These are phyloP conservation scores for Pleurotus tuber-regium DNA, from an alignment of 768 basidiomycete genomes.

Conservation along the genomic window DNA sequence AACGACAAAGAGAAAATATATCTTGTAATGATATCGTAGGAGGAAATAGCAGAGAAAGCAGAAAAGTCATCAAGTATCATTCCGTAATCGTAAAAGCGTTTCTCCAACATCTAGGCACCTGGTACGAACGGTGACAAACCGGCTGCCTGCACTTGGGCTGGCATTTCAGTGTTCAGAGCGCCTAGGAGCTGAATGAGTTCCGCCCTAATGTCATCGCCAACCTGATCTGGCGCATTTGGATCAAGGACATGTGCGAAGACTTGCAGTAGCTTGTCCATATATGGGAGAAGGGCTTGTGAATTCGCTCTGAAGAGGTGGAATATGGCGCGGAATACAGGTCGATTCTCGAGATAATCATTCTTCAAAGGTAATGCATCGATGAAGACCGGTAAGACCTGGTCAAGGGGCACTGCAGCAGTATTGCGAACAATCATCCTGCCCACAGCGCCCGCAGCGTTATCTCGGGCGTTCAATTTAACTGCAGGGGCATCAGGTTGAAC, in stretches of 20 bases:
- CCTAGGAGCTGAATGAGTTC: slow-evolving; percentile 74
- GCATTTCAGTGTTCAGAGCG: slow-evolving; percentile 70
- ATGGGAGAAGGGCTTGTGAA: slow-evolving; percentile 64
- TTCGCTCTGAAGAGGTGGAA: slow-evolving; percentile 85
- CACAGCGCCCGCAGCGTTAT: slow-evolving; percentile 96
- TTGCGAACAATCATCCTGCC: slow-evolving; percentile 85
- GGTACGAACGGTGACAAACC: slow-evolving; percentile 61
- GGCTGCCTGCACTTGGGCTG: slow-evolving; percentile 77
- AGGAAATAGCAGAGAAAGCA: neutral
- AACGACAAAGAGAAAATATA: slow-evolving; percentile 3
- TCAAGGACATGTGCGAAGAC: slow-evolving; percentile 85
- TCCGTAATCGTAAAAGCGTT: slow-evolving; percentile 5
- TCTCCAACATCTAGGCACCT: slow-evolving; percentile 30
- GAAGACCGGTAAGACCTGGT: slow-evolving; percentile 87
- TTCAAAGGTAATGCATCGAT: slow-evolving; percentile 80
- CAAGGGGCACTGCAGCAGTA: slow-evolving; percentile 75
- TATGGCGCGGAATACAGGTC: slow-evolving; percentile 83
- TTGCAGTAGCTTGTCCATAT: slow-evolving; percentile 74
- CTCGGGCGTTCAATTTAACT: slow-evolving; percentile 78
- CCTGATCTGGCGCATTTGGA: slow-evolving; percentile 68
- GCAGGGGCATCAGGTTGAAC: slow-evolving; percentile 60
- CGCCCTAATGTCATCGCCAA: slow-evolving; percentile 74
- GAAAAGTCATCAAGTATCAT: slow-evolving; percentile 1
- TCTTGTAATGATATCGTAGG: slow-evolving; percentile 1
- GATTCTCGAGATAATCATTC: slow-evolving; percentile 88